Evolutionary conservation across 2,329 filamentous ascomycete genomes (phyloP), one percentile per base, ranked within the genome.

Genomic region (Colletotrichum spaethianum): DNA sequence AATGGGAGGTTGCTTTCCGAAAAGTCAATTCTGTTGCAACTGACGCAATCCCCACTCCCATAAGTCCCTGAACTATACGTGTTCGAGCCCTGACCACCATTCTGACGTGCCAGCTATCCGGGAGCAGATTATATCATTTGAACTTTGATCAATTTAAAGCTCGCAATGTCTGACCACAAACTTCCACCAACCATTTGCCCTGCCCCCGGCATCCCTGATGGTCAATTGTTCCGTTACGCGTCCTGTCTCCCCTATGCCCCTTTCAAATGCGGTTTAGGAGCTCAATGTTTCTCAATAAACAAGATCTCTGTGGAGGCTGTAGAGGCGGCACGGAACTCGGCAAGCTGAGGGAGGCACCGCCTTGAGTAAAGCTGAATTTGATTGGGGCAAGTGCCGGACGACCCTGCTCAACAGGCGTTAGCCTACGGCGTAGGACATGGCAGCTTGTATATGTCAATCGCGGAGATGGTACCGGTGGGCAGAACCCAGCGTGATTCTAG

Each of bases 291-390:
- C 46, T 23, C 20, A 11, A 23, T 18, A 7, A 16, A 26, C 3
- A 20, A 26, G 9, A 36, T 16, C 55, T 26, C 12, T 14, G 16
- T 36, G 40, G 63, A 48, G 50, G 48, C 55, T 67, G 68, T 48
- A 70, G 28, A 38, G 20, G 46, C 44, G 67, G 67, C 63, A 72
- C 69, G 69, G 69, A 72, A 68, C 64, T 68, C 69, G 64, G 69
- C 69, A 68, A 62, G 31, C 50, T 42, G 23, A 23, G 44, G n/a
- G 36, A 56, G 48, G 61, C 28, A 46, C 18, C 59, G 31, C 36
- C 26, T 20, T 56, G 36, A 9, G 18, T 9, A 31, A 14, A 44
- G 48, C 57, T 57, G 52, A 50, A 61, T 63, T 63, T 50, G 50
- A 63, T 63, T 64, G 64, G 64, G 64, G n/a, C 42, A 63, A 63